Percentiles rank a stretch among this genome's conserved stretches.
Conservation (phyloP, 768 basidiomycete genomes). For the Tulasnella sp. region DNA sequence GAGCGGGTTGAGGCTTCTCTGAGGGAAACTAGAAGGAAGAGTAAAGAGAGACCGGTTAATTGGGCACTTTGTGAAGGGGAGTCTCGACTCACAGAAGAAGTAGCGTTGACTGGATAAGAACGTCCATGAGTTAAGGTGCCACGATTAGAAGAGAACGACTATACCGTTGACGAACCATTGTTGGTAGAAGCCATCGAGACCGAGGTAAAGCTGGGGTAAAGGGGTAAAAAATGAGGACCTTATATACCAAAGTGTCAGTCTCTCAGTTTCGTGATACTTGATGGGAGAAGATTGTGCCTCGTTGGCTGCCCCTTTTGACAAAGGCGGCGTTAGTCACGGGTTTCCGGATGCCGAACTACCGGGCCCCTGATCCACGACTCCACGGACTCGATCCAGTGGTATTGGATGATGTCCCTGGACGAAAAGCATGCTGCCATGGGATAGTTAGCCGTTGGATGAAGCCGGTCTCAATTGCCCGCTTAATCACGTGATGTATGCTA, state of each 20-base stretch:
- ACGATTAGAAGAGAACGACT: background rate
- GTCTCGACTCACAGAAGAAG: background rate
- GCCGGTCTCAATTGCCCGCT: too few relatives aligned
- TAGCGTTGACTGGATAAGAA: background rate
- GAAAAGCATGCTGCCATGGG: too few relatives aligned
- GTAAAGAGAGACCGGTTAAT: background rate
- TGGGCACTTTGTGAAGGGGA: background rate
- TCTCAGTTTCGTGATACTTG: too few relatives aligned
- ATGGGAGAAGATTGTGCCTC: background rate
- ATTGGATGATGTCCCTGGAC: background rate
- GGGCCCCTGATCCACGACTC: too few relatives aligned
- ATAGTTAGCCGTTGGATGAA: too few relatives aligned
- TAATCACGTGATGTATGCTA: too few relatives aligned
- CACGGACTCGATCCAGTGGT: too few relatives aligned
- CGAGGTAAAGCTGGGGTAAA: background rate
- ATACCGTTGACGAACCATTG: background rate
- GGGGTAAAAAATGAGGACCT: too few relatives aligned
- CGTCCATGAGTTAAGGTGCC: background rate
- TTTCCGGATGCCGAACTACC: background rate
- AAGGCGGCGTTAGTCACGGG: background rate
- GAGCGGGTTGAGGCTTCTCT: background rate
- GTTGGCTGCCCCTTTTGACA: background rate
- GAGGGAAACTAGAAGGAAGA: background rate
- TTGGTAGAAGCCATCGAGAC: background rate
- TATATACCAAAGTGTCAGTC: too few relatives aligned